Base-by-base conservation (phyloP, 176 grass and related monocot genomes). In the Bonia amplexicaulis region DNA sequence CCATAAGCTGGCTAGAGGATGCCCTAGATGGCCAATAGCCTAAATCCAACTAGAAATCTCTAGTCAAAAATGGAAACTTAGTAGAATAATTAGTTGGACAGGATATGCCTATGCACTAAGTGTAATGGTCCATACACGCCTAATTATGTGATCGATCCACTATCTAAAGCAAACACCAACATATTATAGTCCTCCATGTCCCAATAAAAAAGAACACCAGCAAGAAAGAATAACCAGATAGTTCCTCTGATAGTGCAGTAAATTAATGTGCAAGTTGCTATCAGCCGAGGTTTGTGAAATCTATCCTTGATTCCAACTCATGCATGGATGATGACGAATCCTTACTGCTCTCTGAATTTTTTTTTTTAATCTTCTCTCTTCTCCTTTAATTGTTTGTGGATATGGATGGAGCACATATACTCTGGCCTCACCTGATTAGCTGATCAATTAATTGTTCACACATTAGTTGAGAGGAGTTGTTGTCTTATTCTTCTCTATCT, bases 61-160 rank as follows among this genome's bases (percentile, higher is more conserved):
- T 83, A 11, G 74, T 83, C 8, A 66, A 67, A 83, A 74, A 80
- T 78, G 60, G 80, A 84, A 87, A 74, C 59, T 52, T 79, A 67
- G 19, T 66, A 68, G 37, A 54, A 45, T 59, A 66, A 77, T 66
- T 70, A 48, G 79, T 78, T 27, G 77, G 66, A 57, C 20, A 82
- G 5, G 76, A 37, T 63, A 74, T 47, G 68, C 39, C 11, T 59
- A 2, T 22, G 79, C 84, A 83, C 84, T 78, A 87, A 79, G 55
- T 29, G 26, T 79, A 83, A 79, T 87, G 68, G 79, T 66, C 84
- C 29, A 73, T 66, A 63, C 59, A 83, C 9, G 49, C 48, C 48
- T 79, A 90, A 90, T 90, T 87, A 83, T 90, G 74, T 40, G 51
- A 62, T 41, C 68, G 51, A 62, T 41, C 68, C 89, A 90, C 84